phyloP scores from a whole-genome alignment of 352 stramenopile species.

The Poterioochromonas sp. region DNA sequence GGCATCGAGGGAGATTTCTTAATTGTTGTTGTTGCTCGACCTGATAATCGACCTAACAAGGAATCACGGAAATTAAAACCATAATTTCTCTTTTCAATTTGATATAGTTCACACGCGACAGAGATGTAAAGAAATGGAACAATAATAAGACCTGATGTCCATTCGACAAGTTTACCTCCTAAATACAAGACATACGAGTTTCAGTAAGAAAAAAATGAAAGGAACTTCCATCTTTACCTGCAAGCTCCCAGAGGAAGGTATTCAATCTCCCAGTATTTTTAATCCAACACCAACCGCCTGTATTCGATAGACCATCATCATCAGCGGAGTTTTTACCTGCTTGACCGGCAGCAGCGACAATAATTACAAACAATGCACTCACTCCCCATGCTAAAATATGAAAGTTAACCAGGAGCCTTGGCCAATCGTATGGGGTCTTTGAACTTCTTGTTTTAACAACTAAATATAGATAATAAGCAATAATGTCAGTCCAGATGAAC shows the following conservation, averaged over 20 bases:
- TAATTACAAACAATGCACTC: background rate
- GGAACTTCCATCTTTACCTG: no score
- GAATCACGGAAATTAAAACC: background rate
- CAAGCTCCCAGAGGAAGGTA: background rate
- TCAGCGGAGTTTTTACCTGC: background rate
- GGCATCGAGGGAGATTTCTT: background rate
- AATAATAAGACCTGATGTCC: background rate
- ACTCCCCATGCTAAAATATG: background rate
- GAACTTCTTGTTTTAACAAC: background rate
- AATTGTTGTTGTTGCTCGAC: background rate
- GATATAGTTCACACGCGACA: background rate
- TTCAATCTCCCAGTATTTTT: background rate
- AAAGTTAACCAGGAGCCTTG: background rate
- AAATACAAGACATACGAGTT: no score
- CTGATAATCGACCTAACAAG: background rate
- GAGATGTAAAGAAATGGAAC: background rate
- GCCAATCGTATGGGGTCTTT: background rate
- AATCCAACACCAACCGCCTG: slow-evolving; percentile 28
- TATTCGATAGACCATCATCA: slow-evolving; percentile 3
- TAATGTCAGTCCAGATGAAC: slow-evolving; percentile 29
- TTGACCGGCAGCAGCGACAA: background rate
- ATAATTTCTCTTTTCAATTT: background rate
- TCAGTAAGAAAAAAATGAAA: no score
- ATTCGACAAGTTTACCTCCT: slow-evolving; percentile 20
- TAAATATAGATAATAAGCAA: slow-evolving; percentile 18